phyloP scores from a whole-genome alignment of 495 filamentous ascomycete species.

The Penicillium cataractarum region DNA sequence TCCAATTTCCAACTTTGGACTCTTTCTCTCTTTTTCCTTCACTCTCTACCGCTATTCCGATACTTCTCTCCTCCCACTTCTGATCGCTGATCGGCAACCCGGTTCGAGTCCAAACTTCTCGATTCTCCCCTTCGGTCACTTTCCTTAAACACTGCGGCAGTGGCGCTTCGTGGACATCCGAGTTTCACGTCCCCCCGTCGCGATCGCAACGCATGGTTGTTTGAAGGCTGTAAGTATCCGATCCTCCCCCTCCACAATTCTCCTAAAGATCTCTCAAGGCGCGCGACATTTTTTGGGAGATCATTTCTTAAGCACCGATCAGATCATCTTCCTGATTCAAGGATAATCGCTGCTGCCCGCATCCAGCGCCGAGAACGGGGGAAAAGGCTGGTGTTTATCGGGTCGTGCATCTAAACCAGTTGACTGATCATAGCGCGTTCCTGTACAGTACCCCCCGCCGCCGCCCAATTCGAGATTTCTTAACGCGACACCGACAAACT shows the following conservation, averaged over 20 bases:
- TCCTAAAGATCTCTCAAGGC: too few relatives aligned
- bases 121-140: background rate
- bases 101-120: background rate
- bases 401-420: background rate
- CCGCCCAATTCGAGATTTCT: constrained; percentile 4
- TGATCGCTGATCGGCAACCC: background rate
- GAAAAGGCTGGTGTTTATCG: background rate
- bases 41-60: background rate
- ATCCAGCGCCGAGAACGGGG: background rate
- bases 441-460: background rate
- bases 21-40: background rate
- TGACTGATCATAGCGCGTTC: background rate
- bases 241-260: too few relatives aligned
- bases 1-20: background rate
- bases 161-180: constrained; percentile 12
- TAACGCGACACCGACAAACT: background rate
- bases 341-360: background rate
- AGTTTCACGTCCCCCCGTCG: constrained; percentile 13
- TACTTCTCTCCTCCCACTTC: background rate
- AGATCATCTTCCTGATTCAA: background rate
- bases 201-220: constrained; percentile 29
- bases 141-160: constrained; percentile 10
- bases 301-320: background rate
- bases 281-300: background rate
- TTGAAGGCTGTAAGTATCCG: constrained; percentile 30